A percentile compares a stretch with the other conserved stretches of the same genome.
phyloP scores from a whole-genome alignment of 371 early-diverging fungal genomes.

The Mortierella sp. region DNA sequence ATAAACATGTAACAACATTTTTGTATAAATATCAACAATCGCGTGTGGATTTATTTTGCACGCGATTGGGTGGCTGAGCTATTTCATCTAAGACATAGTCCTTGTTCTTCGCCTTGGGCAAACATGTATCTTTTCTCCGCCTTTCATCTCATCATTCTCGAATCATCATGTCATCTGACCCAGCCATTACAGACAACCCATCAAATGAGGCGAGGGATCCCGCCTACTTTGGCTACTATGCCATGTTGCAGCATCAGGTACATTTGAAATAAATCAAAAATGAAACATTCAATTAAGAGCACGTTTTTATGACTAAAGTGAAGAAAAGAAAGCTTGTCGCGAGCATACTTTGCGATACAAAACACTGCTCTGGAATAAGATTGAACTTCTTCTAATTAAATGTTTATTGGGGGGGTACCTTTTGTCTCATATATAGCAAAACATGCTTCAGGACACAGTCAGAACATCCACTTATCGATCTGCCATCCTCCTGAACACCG shows the following conservation, averaged over 20 bases:
- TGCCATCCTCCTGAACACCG: constrained; percentile 86
- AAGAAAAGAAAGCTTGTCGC: too few species aligned
- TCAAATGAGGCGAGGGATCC: constrained; percentile 80
- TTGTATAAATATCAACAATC: too few species aligned
- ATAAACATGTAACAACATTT: too few species aligned
- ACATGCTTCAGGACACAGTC: constrained; percentile 96
- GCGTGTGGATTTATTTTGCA: neutral
- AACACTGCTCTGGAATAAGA: neutral
- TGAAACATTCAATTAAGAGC: neutral
- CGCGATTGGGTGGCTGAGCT: constrained; percentile 16
- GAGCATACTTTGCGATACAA: neutral
- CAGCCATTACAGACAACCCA: constrained; percentile 51
- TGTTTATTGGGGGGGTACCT: neutral
- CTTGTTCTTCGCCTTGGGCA: neutral
- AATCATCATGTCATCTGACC: constrained; percentile 39
- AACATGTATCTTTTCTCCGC: neutral
- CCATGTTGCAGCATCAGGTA: constrained; percentile 96
- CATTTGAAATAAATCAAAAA: neutral
- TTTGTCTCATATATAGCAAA: constrained; percentile 76
- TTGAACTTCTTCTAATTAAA: neutral
- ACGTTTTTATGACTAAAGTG: neutral
- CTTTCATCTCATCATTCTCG: neutral
- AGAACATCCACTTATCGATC: constrained; percentile 95
- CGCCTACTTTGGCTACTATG: constrained; percentile 94
- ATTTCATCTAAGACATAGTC: too few species aligned